Evolutionary conservation across 192 early-diverging fungal species (phyloP), one percentile per base, ranked within the genome.

Genomic region (Powellomyces hirtus): DNA sequence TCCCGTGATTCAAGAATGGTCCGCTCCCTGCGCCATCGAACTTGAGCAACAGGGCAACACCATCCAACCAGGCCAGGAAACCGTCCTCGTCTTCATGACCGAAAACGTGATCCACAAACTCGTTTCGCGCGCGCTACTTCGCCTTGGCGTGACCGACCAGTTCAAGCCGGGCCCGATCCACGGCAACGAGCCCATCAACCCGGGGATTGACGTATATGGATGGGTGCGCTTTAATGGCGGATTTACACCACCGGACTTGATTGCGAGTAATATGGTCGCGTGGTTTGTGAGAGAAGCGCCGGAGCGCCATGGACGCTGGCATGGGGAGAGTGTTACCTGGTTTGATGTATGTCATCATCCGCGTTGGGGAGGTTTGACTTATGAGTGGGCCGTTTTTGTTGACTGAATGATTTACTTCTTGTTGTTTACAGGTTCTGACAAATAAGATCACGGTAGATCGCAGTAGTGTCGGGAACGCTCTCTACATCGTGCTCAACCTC

Each of bases 401-500:
- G 31, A 61, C 44, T 45, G 50, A 35, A 18, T 11, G 0, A 35
- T 1, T 20, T 5, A n/a, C 46, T 18, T 14, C 24, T 14, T 27
- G 18, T 44, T 0, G 16, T 40, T 31, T 37, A 0, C 40, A 72
- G 59, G 66, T 77, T 33, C 60, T 75, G 31, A 81, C 79, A 46
- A 84, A 84, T 59, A 82, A 84, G 49, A 84, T 84, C 62, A 77
- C 83, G 5, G 83, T 84, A 29, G 83, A 84, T 59, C 64, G 83
- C 27, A 73, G 69, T 45, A 65, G 59, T 27, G 77, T 84, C 51
- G 83, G 83, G 20, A 84, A 84, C 63, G 83, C 83, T 0, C 68
- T 84, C 36, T 84, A 84, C 57, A 40, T 84, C 6, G 77, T 80
- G 4, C 52, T 79, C 24, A 84, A 80, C 62, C 69, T 84, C 5